These are phyloP conservation scores for Naganishia friedmannii DNA, from an alignment of 768 basidiomycete genomes.

Conservation along the genomic window DNA sequence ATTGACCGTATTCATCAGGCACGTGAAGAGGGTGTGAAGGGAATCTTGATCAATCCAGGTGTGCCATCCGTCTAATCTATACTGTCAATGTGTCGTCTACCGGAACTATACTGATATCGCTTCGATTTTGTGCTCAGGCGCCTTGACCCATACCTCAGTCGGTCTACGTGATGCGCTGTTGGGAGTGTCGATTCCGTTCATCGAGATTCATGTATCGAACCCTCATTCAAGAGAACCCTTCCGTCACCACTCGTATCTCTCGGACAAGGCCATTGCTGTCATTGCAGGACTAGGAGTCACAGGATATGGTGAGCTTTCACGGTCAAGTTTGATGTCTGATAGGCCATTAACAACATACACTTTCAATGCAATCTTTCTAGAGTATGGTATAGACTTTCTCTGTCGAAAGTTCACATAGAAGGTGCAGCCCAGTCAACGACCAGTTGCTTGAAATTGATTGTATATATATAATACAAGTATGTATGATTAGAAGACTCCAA, in stretches of 20 bases:
- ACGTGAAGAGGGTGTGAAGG: constrained; percentile 38
- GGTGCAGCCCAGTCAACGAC: neutral
- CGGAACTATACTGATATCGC: neutral
- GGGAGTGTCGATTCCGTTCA: constrained; percentile 39
- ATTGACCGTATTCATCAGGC: constrained; percentile 43
- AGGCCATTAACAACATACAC: neutral
- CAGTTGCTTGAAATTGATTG: too few relatives aligned
- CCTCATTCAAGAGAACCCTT: constrained; percentile 40
- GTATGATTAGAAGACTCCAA: too few relatives aligned
- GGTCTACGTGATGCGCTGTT: constrained; percentile 40
- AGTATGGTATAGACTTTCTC: constrained; percentile 20
- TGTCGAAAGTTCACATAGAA: constrained; percentile 12
- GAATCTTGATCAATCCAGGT: constrained; percentile 41
- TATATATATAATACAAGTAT: too few relatives aligned
- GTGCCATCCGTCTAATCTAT: too few relatives aligned
- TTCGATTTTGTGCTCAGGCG: constrained; percentile 26
- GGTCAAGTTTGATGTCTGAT: neutral
- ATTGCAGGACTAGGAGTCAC: constrained; percentile 32
- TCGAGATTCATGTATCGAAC: constrained; percentile 42
- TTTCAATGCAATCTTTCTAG: neutral
- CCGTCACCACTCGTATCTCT: constrained; percentile 40
- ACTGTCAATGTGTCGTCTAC: neutral
- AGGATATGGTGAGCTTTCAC: constrained; percentile 29
- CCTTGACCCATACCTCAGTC: constrained; percentile 42
- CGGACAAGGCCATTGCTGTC: constrained; percentile 40